phyloP scores from a whole-genome alignment of 2,329 filamentous ascomycete species.

The Pseudogymnoascus sp. region DNA sequence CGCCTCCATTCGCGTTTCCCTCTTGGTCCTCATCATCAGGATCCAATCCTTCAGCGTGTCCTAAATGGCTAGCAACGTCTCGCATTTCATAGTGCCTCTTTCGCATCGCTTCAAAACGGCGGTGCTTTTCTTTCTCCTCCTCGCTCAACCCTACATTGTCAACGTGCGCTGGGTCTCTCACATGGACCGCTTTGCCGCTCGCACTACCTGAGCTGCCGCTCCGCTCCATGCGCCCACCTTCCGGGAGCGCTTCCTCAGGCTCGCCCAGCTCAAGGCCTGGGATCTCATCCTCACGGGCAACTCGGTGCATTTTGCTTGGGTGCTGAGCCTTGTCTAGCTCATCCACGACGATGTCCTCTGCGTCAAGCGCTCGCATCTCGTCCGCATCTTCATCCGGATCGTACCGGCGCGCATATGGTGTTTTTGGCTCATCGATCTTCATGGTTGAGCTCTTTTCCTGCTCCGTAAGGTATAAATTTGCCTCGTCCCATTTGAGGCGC shows the following conservation, averaged over 20 bases:
- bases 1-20: conserved; percentile 23
- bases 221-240: conserved; percentile 35
- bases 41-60: conserved; percentile 61
- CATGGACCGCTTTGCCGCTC: conserved; percentile 68
- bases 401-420: conserved; percentile 88
- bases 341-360: conserved; percentile 61
- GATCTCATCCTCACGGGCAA: conserved; percentile 64
- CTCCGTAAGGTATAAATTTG: conserved; percentile 93
- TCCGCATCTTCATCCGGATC: conserved; percentile 82
- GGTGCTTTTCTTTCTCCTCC: conserved; percentile 86
- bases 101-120: conserved; percentile 79
- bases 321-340: conserved; percentile 49
- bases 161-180: conserved; percentile 53
- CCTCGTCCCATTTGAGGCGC: conserved; percentile 96
- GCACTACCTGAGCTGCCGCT: conserved; percentile 31
- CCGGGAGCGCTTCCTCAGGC: conserved; percentile 67
- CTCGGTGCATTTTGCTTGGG: conserved; percentile 20
- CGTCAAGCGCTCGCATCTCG: conserved; percentile 57
- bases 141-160: conserved; percentile 50
- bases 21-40: conserved; percentile 56
- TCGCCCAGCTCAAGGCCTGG: conserved; percentile 88
- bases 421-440: conserved; percentile 99
- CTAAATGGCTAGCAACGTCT: conserved; percentile 80
- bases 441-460: conserved; percentile 92
- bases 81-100: conserved; percentile 99